Evolutionary conservation across 176 grass and related monocot species (phyloP), one percentile per base, ranked within the genome.

Genomic region (Musa troglodytarum): DNA sequence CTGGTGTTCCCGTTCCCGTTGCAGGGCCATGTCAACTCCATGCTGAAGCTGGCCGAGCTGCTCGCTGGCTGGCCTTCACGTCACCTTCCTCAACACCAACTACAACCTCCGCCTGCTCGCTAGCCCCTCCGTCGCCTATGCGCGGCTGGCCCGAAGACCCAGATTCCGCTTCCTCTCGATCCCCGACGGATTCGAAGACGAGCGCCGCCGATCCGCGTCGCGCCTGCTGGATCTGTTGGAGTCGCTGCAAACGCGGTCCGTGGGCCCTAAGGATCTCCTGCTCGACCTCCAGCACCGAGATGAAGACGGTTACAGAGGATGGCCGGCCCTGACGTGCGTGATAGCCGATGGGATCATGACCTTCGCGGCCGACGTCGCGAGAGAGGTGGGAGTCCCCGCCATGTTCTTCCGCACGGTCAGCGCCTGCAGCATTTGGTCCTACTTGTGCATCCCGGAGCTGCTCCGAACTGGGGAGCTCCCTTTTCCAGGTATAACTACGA

Each of bases 1-100:
- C 65, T 91, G 62, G 71, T 91, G 3, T 87, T 87, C 69, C 85
- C 85, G 51, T 6, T 71, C 62, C 89, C 89, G 66, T 34, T 52
- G 16, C 89, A 85, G 68, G 85, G 89, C 22, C 85, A 86, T 63
- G 54, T 92, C 58, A 88, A 85, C 82, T 81, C 80, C 77, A 83
- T 88, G 82, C 83, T 88, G 55, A 75, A 75, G 68, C 70, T 92
- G 20, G 83, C 82, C 49, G 81, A 80, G 77, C 82, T 87, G 0
- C 82, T 63, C 82, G 43, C 34, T 16, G n/a, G 43, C 74, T n/a
- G 88, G 82, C 76, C 53, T 87, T 52, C 84, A 82, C 53, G 76
- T 90, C 29, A 90, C 88, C 1, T 81, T 87, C 76, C 81, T 89
- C 54, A 82, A 89, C 83, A 83, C 77, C 15, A 25, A 78, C 26